Base-by-base conservation (phyloP, 768 basidiomycete species). In the Mycena albidolilacea region DNA sequence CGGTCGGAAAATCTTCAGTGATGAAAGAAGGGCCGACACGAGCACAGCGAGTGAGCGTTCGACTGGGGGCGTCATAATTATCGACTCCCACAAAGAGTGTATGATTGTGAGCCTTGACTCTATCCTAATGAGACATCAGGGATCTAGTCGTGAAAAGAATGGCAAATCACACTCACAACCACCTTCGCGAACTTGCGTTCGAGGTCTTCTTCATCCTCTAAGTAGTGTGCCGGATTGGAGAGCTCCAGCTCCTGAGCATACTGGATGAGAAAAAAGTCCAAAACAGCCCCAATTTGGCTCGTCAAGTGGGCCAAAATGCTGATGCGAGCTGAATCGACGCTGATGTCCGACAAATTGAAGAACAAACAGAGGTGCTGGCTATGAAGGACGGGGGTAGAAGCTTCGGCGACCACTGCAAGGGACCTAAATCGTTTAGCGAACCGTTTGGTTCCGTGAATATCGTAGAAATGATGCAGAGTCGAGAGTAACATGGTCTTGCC, bases 1-100 rank as follows among this genome's bases (percentile, higher is more conserved):
- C 3, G 41, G 12, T 46, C 2, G 55, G 55, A 11, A 46, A 37
- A 38, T 12, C 39, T 5, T 37, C 23, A 38, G 44, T 43, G 1
- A 6, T n/a, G 5, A 11, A 1, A 41, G 46, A 38, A 5, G 38
- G 10, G 17, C 35, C n/a, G 10, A 59, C 11, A 38, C 44, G 57
- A 11, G 41, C 67, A 15, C 38, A 15, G 19, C 48, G n/a, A 35
- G 17, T 19, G 15, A 46, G 64, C 64, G 41, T 5, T 43, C 9
- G 57, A 8, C 10, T 39, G 4, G 59, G 64, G 3, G 50, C 23
- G 14, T 71, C 70, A 43, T 67, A 71, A 14, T 41, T 38, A 37
- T 71, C 70, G 7, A 71, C 59, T 14, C 48, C 35, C 8, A 71
- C 65, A 14, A 71, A 71, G 3, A 71, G 64, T 0, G 70, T 71